Evolutionary conservation across 1,284 basidiomycete genomes (phyloP).

Genomic region (Sporisorium scitamineum): DNA sequence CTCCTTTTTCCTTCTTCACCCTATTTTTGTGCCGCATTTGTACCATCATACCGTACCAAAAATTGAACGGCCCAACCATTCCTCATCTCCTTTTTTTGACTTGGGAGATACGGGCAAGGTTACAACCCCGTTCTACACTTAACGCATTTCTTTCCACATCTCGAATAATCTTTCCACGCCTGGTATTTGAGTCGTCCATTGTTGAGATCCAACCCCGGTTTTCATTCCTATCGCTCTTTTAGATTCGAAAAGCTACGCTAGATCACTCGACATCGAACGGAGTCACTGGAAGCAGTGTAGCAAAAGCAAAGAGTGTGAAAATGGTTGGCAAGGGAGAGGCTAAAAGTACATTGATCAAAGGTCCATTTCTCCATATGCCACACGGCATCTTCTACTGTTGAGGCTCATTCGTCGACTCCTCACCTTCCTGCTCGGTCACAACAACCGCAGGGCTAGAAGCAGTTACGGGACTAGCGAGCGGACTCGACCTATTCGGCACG

Average conservation of each 20-base stretch:
- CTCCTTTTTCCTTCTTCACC: background rate
- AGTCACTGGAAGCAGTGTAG: too few relatives aligned
- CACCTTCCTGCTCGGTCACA: background rate
- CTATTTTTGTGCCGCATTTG: conserved; percentile 1
- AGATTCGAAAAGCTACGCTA: too few relatives aligned
- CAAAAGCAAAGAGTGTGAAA: background rate
- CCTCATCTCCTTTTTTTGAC: too few relatives aligned
- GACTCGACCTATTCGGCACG: conserved; percentile 15
- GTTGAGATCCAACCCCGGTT: too few relatives aligned
- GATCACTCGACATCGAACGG: too few relatives aligned
- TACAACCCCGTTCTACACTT: too few relatives aligned
- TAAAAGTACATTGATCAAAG: conserved; percentile 21
- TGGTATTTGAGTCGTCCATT: too few relatives aligned
- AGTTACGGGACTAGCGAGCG: conserved; percentile 12
- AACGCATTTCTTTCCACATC: too few relatives aligned
- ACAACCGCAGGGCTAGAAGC: background rate
- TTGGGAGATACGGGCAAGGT: too few relatives aligned
- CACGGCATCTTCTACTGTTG: background rate
- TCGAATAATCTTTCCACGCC: too few relatives aligned
- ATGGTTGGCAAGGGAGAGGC: background rate
- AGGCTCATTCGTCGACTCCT: background rate
- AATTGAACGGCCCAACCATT: background rate
- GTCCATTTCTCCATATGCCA: background rate
- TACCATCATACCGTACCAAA: conserved; percentile 13
- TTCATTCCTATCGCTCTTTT: too few relatives aligned